Evolutionary conservation across 352 stramenopile genomes (phyloP), one percentile per base, ranked within the genome.

Genomic region (Globisporangium uncinulatum): DNA sequence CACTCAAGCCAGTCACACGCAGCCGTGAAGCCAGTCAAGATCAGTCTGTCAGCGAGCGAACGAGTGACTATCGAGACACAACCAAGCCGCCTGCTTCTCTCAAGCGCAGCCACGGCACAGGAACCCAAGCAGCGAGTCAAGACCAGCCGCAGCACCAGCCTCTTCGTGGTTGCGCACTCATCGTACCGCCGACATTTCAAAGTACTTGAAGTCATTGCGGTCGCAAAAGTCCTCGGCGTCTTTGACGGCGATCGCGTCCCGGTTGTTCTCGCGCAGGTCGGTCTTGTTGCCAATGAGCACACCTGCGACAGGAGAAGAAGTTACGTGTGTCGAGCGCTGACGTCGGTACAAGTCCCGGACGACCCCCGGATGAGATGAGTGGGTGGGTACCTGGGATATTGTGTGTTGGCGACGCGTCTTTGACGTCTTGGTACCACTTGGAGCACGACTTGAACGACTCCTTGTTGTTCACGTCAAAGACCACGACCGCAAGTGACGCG

Each of bases 401-500:
- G 58, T 87, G 80, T 62, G 89, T 91, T 9, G 73, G 67, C 24
- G 81, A 87, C 9, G 76, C 78, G 43, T 84, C 74, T 44, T 75
- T 76, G 17, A 91, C 80, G 54, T 92, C 82, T 52, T 92, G 82
- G 44, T 85, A 89, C 83, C 83, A 94, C 57, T 92, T 92, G 54
- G 66, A 77, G 14, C 76, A 84, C 32, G 83, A 87, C 62, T 91
- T 92, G 71, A 89, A 92, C 20, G 83, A 94, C 52, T 94, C 83
- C 57, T 89, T 88, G 64, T 87, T 94, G 67, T 91, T 92, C 52
- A 91, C 69, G 49, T 94, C 84, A 59, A 85, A 92, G n/a, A 92
- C 79, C 2, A 92, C 68, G 37, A 91, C 66, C 15, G 76, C 79
- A 41, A 91, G 87, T 17, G 79, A 89, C 13, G 82, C 84, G 45